phyloP scores from a whole-genome alignment of 2,329 filamentous ascomycete genomes.

The Ascochyta lentis region DNA sequence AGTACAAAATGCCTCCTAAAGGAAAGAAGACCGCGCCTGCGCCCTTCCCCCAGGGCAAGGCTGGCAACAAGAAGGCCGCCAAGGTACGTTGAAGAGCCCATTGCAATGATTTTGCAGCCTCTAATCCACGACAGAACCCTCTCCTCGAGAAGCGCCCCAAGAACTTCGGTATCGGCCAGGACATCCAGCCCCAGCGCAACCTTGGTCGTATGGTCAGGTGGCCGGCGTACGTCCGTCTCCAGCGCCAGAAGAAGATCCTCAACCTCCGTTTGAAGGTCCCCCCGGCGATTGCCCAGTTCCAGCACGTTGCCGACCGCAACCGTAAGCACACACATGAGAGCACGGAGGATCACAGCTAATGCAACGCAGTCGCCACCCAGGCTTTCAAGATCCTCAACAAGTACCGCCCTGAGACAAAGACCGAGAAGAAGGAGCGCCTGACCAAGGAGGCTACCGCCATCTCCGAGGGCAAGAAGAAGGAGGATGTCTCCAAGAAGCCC shows the following conservation, averaged over 20 bases:
- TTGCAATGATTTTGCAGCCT: conserved; percentile 9
- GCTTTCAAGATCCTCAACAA: conserved; percentile 99
- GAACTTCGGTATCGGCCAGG: conserved; percentile 99
- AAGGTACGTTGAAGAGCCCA: conserved; percentile 74
- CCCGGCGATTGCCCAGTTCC: conserved; percentile 96
- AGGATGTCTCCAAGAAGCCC: conserved; percentile 97
- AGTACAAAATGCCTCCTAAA: conserved; percentile 66
- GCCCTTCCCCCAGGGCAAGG: conserved; percentile 73
- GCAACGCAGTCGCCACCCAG: conserved; percentile 75
- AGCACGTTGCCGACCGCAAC: conserved; percentile 75
- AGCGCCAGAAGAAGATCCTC: conserved; percentile 95
- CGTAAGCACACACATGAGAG: conserved; percentile 32
- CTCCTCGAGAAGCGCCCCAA: conserved; percentile 97
- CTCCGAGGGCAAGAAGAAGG: conserved; percentile 99
- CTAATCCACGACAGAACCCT: conserved; percentile 75
- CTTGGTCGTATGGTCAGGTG: conserved; percentile 87
- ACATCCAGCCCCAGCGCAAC: conserved; percentile 80
- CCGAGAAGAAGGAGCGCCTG: conserved; percentile 99
- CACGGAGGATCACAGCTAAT: conserved; percentile 74
- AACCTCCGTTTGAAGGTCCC: conserved; percentile 99
- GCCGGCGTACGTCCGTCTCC: conserved; percentile 93
- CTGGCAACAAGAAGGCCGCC: conserved; percentile 87
- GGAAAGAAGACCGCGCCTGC: conserved; percentile 98
- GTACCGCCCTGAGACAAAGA: conserved; percentile 99
- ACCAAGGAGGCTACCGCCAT: conserved; percentile 97